Conservation (phyloP, 495 filamentous ascomycete genomes). For the Aspergillus leporis region DNA sequence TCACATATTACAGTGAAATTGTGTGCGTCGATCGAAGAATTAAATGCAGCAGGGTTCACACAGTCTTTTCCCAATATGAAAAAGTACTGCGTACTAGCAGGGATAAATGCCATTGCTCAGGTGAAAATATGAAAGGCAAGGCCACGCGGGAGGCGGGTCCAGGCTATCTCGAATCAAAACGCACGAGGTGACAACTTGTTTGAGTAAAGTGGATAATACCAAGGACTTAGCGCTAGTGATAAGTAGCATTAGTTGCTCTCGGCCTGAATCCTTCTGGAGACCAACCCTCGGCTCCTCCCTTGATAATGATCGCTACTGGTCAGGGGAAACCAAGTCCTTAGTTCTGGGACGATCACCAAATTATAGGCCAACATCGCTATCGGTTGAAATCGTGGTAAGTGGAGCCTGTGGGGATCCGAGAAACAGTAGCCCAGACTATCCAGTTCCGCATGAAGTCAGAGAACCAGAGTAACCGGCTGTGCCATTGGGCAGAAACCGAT, state of each 20-base stretch:
- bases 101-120: not conserved
- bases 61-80: not conserved
- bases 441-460: not conserved
- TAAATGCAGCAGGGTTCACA: not conserved
- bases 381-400: conserved; percentile 7
- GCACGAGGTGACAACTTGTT: conserved; percentile 14
- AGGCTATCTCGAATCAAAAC: conserved; percentile 9
- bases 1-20: not conserved
- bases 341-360: conserved; percentile 10
- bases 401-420: conserved; percentile 10
- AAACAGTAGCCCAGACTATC: conserved; percentile 5
- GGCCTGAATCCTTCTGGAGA: conserved; percentile 16
- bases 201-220: conserved; percentile 4
- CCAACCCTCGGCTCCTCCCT: conserved; percentile 3
- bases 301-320: conserved; percentile 3
- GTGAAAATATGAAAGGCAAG: not conserved
- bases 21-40: not conserved
- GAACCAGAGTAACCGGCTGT: not conserved
- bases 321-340: conserved; percentile 11
- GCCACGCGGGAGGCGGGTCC: conserved; percentile 2
- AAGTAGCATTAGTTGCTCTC: conserved; percentile 14
- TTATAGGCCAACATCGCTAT: conserved; percentile 3
- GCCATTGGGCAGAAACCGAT: conserved; percentile 8
- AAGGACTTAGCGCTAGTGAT: conserved; percentile 13
- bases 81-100: not conserved